Base-by-base conservation (phyloP, 345 rosid genomes). In the Aethionema arabicum region DNA sequence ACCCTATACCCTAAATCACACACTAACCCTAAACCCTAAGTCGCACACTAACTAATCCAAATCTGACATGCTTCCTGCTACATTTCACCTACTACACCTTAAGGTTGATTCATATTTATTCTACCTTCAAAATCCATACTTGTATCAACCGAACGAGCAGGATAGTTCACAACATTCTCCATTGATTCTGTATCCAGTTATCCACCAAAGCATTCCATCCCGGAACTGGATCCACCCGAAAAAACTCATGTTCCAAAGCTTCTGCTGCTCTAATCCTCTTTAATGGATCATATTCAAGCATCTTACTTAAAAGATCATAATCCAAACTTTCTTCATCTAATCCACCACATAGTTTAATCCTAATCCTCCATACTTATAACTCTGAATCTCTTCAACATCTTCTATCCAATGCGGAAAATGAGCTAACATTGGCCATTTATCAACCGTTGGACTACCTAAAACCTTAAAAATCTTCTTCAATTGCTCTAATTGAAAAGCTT, bases 381-480 rank as follows among this genome's bases (percentile, higher is more conserved):
- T 80, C 81, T 95, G 99, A 66, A 95, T 95, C 65, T 82, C 92
- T 60, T 80, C 91, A 44, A 35, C 0, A 75, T 95, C 96, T 0
- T 68, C 62, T 10, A 79, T 84, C 99, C 99, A 95, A 65, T 88
- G 96, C 0, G 95, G 96, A 58, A 95, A 97, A 76, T 74, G 76
- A 44, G 68, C 85, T 8, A 95, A 84, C 7, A 81, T 82, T 11
- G 97, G 96, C 98, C 99, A 95, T 82, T 95, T 95, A 29, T 95
- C 99, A 12, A 70, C 56, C 0, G 98, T 90, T 0, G 99, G 99
- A 74, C 88, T 97, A 43, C 99, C 99, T 65, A 95, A 62, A 69
- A 95, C 88, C 83, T 86, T 90, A 77, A 95, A 95, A 56, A 95
- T 90, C 92, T 90, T 95, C 81, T 95, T 97, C 12, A 95, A 96